Evolutionary conservation across 2,329 filamentous ascomycete species (phyloP).

Genomic region (Dactylonectria macrodidyma): DNA sequence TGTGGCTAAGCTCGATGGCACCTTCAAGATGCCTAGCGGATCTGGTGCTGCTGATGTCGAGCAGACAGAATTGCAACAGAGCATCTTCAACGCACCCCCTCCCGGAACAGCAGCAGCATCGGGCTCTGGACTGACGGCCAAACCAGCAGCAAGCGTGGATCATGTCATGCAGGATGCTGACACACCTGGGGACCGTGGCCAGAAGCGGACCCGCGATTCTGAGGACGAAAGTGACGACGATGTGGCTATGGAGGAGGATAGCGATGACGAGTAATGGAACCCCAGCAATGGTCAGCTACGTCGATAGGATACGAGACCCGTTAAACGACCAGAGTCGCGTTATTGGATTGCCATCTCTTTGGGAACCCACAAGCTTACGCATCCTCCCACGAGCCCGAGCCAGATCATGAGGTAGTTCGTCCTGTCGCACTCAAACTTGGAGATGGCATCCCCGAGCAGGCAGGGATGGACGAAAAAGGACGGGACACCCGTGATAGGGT

Average conservation of each 20-base stretch:
- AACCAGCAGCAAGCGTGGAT: slow-evolving; percentile 64
- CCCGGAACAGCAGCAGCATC: slow-evolving; percentile 64
- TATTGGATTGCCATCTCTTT: slow-evolving; percentile 72
- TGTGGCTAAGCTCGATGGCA: slow-evolving; percentile 92
- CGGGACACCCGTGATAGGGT: slow-evolving; percentile 84
- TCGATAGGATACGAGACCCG: slow-evolving; percentile 33
- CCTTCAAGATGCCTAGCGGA: slow-evolving; percentile 79
- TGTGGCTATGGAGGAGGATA: slow-evolving; percentile 79
- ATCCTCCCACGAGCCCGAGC: slow-evolving; percentile 88
- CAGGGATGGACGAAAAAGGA: slow-evolving; percentile 96
- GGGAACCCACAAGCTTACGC: slow-evolving; percentile 84
- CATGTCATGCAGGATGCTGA: slow-evolving; percentile 66
- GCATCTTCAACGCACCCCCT: slow-evolving; percentile 81
- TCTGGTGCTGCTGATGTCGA: slow-evolving; percentile 69
- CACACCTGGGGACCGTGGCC: slow-evolving; percentile 70
- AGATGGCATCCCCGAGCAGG: slow-evolving; percentile 86
- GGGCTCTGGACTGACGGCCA: slow-evolving; percentile 60
- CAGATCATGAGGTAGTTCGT: slow-evolving; percentile 87
- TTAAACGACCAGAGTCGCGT: slow-evolving; percentile 34
- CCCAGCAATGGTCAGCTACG: slow-evolving; percentile 36
- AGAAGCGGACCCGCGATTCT: slow-evolving; percentile 79
- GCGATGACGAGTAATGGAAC: slow-evolving; percentile 75
- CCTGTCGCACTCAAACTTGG: slow-evolving; percentile 71
- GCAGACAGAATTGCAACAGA: slow-evolving; percentile 82
- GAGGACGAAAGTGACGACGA: slow-evolving; percentile 78